Percentiles rank a stretch among this genome's conserved stretches.
Conservation (phyloP, 768 basidiomycete species). For the Hygrophoropsis aurantiaca region DNA sequence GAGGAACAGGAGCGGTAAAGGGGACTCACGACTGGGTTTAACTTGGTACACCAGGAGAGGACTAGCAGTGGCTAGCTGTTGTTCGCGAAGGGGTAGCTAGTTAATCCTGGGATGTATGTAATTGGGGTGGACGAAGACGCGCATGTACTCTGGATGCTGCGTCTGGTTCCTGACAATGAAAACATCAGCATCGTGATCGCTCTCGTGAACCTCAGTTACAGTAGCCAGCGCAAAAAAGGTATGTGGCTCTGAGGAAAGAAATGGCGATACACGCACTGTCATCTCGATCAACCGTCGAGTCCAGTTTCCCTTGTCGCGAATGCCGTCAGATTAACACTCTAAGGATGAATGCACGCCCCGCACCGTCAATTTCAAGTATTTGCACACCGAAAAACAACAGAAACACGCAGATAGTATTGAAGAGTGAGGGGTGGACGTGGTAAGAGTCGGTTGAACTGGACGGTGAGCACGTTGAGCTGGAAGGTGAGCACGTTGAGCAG, state of each 20-base stretch:
- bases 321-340: no score
- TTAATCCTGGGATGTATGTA: no score
- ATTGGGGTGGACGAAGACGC: not conserved
- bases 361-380: not conserved
- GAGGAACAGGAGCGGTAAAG: constrained; percentile 59
- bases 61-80: constrained; percentile 42
- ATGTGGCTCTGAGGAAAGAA: no score
- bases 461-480: no score
- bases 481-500: no score
- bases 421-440: no score
- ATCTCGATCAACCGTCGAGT: constrained; percentile 88
- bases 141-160: constrained; percentile 86
- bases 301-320: constrained; percentile 82
- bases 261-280: constrained; percentile 59
- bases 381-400: constrained; percentile 24
- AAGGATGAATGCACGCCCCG: constrained; percentile 90
- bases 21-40: no score
- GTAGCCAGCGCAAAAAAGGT: constrained; percentile 4
- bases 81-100: no score
- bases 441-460: no score
- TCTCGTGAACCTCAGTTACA: not conserved
- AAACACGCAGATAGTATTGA: constrained; percentile 69
- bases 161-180: constrained; percentile 66
- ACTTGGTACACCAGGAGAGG: constrained; percentile 84
- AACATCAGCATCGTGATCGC: not conserved